Evolutionary conservation across 2,329 filamentous ascomycete species (phyloP).

Genomic region (Aspergillus intermedius): DNA sequence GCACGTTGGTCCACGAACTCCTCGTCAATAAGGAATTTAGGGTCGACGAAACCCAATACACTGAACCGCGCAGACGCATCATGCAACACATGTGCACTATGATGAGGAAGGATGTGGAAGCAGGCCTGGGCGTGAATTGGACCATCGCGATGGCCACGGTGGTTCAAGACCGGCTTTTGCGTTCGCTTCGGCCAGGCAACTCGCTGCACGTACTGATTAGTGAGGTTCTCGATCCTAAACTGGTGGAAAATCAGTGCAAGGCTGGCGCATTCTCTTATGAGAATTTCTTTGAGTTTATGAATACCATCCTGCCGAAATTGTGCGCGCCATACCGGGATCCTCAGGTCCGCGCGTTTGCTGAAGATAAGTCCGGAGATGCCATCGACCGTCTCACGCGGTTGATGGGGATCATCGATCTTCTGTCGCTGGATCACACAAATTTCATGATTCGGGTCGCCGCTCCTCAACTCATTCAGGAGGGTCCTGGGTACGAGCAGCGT

Average conservation of each 20-base stretch:
- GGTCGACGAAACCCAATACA: constrained; percentile 47
- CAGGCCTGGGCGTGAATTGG: constrained; percentile 52
- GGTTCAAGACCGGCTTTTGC: constrained; percentile 54
- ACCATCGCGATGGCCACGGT: constrained; percentile 62
- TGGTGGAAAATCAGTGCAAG: constrained; percentile 52
- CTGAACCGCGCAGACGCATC: constrained; percentile 48
- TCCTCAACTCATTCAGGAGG: constrained; percentile 55
- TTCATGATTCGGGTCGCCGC: constrained; percentile 57
- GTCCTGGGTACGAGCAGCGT: constrained; percentile 55
- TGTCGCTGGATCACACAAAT: constrained; percentile 60
- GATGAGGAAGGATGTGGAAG: constrained; percentile 53
- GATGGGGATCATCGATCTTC: constrained; percentile 56
- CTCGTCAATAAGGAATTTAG: constrained; percentile 59
- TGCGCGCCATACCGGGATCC: constrained; percentile 59
- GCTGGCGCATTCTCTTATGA: constrained; percentile 58
- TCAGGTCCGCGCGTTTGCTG: constrained; percentile 50
- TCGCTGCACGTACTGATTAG: constrained; percentile 56
- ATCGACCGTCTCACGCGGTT: constrained; percentile 58
- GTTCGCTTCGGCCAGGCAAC: constrained; percentile 54
- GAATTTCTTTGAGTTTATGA: constrained; percentile 59
- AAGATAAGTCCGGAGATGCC: constrained; percentile 48
- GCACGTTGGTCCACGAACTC: constrained; percentile 57
- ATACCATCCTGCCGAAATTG: constrained; percentile 55
- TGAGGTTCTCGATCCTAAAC: constrained; percentile 54
- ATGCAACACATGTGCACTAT: constrained; percentile 54